phyloP scores from a whole-genome alignment of 345 rosid species.

The Hypericum androsaemum region DNA sequence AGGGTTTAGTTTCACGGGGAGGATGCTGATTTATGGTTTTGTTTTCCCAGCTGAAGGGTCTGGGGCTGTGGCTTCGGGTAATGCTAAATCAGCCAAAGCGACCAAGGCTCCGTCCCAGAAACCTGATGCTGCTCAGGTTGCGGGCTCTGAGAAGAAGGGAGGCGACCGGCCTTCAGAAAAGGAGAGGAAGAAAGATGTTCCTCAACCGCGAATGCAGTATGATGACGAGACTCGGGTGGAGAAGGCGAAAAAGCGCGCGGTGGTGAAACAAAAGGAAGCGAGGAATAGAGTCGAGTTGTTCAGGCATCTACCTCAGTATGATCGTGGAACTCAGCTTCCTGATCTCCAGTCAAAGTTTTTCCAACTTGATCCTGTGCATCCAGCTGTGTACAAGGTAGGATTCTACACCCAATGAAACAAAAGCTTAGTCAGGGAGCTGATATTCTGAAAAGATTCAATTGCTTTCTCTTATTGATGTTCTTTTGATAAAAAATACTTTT shows the following conservation, averaged over 20 bases:
- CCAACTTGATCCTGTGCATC: slow-evolving; percentile 86
- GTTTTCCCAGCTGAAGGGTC: too few species aligned
- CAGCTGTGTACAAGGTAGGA: slow-evolving; percentile 77
- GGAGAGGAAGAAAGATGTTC: slow-evolving; percentile 89
- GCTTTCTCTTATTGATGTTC: too few species aligned
- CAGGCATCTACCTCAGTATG: slow-evolving; percentile 97
- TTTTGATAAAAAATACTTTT: too few species aligned
- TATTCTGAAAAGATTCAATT: too few species aligned
- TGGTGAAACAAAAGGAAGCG: slow-evolving; percentile 82
- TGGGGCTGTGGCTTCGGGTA: slow-evolving; percentile 22
- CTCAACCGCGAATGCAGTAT: slow-evolving; percentile 93
- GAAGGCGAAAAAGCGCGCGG: slow-evolving; percentile 82
- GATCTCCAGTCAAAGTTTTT: slow-evolving; percentile 77
- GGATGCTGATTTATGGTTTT: too few species aligned
- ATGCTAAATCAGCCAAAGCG: slow-evolving; percentile 42
- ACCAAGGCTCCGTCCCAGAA: slow-evolving; percentile 50
- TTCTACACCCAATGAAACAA: not conserved
- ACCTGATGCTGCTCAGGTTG: slow-evolving; percentile 40
- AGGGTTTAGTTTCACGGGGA: too few species aligned
- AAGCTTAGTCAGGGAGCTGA: too few species aligned
- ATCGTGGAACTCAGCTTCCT: slow-evolving; percentile 81
- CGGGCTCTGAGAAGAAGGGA: slow-evolving; percentile 65
- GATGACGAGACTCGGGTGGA: slow-evolving; percentile 85
- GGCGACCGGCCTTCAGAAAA: slow-evolving; percentile 58
- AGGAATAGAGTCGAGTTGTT: slow-evolving; percentile 85